Base-by-base conservation (phyloP, 2,329 filamentous ascomycete species). In the Cercospora sp. region DNA sequence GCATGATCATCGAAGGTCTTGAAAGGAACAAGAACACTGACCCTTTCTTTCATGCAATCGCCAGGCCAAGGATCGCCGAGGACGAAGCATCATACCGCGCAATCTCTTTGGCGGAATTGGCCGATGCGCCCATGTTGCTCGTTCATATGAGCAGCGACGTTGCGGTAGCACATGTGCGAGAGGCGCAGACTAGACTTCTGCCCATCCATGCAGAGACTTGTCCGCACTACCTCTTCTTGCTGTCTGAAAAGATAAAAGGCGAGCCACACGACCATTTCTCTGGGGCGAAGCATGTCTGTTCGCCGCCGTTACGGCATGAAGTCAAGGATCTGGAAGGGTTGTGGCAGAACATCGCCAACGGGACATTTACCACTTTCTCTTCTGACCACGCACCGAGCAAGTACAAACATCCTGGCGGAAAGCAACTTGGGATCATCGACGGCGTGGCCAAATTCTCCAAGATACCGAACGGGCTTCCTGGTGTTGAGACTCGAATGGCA, bases 71-170 rank as follows among this genome's bases (percentile, higher is more conserved):
- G 40, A 77, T 77, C 24, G 81, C 82, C 26, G 80, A 86, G 79
- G 77, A 80, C 67, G 83, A 86, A 74, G 84, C 84, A 5, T 83
- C 79, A 4, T 82, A 86, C 73, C 81, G 85, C 6, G 83, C 82
- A 55, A 86, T 87, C 66, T 79, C 80, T 2, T 76, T 87, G 0
- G 81, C 84, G 0, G 80, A 84, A 67, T 76, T 87, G 8, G 82
- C 82, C 3, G 81, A 86, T 69, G 81, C 82, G 0, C 85, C 85
- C 0, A 84, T 87, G 59, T 74, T 87, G 43, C 81, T 87, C 34
- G 85, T 87, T 45, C 85, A 86, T 73, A 82, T 86, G 75, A 82
- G 80, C 5, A 84, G 82, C 10, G 74, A 76, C 51, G 71, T 74
- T 3, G 77, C 78, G 0, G 71, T 77, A n/a, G 59, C 63, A 28